Conservation (phyloP, 768 basidiomycete species). For the Holtermannia corniformis region DNA sequence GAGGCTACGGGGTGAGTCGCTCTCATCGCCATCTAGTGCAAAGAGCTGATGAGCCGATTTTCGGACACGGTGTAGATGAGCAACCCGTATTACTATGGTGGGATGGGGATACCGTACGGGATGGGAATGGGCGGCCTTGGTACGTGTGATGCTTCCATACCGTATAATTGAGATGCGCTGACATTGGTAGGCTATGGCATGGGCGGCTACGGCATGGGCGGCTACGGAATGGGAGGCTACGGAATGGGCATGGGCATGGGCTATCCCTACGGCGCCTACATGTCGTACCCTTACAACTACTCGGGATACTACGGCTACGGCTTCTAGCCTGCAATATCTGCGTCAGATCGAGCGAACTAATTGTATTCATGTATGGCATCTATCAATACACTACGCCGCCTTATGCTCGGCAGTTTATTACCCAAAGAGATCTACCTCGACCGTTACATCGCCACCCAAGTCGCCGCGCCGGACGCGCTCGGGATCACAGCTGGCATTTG, state of each 20-base stretch:
- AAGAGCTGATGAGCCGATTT: neutral
- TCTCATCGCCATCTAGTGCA: neutral
- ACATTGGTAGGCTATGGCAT: neutral
- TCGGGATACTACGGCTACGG: neutral
- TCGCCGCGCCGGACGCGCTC: neutral
- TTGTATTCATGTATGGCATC: too few species aligned
- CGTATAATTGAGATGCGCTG: neutral
- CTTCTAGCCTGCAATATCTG: too few species aligned
- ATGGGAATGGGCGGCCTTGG: neutral
- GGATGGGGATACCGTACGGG: neutral
- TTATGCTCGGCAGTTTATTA: neutral
- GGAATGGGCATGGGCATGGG: neutral
- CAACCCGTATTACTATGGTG: neutral
- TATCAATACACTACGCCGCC: neutral
- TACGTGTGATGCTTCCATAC: neutral
- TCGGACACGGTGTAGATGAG: neutral
- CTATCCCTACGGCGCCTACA: neutral
- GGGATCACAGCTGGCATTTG: neutral
- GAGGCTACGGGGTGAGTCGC: neutral
- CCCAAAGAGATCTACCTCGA: conserved; percentile 1
- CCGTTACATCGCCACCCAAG: neutral
- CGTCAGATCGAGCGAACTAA: neutral
- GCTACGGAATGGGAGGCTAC: neutral
- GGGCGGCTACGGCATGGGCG: neutral
- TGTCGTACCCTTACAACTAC: neutral